Conservation (phyloP, 176 grass and related monocot species). For the Poa pratensis region DNA sequence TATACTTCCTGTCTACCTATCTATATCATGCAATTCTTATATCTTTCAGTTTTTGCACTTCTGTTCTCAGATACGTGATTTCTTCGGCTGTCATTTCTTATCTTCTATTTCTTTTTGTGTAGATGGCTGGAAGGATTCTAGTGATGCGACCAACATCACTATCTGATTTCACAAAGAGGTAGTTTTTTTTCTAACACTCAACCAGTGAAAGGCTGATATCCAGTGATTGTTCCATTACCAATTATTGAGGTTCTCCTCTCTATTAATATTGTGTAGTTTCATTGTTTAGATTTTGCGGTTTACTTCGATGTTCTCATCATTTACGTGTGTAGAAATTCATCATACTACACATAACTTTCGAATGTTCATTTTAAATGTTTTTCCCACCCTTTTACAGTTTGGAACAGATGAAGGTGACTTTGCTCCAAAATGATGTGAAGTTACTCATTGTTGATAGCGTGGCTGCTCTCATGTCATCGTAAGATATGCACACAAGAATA, state of each 20-base stretch:
- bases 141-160: slow-evolving; percentile 70
- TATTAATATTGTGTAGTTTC: neutral
- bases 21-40: neutral
- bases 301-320: slow-evolving; percentile 17
- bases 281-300: slow-evolving; percentile 5
- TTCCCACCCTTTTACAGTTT: slow-evolving; percentile 52
- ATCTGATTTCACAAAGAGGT: slow-evolving; percentile 89
- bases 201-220: neutral
- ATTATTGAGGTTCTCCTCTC: slow-evolving; percentile 9
- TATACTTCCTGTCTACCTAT: slow-evolving; percentile 9
- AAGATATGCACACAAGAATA: slow-evolving; percentile 41
- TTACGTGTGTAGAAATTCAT: neutral
- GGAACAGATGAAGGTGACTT: slow-evolving; percentile 88
- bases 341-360: neutral
- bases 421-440: slow-evolving; percentile 91
- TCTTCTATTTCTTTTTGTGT: slow-evolving; percentile 28
- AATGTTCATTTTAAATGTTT: neutral
- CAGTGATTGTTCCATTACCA: neutral
- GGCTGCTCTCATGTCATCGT: slow-evolving; percentile 74
- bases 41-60: slow-evolving; percentile 22
- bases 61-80: neutral
- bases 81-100: slow-evolving; percentile 27
- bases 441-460: slow-evolving; percentile 96
- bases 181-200: slow-evolving; percentile 35
- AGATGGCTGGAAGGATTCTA: slow-evolving; percentile 99